Base-by-base conservation (phyloP, 805 yeast genomes). In the Saccharomycopsis fibuligera region DNA sequence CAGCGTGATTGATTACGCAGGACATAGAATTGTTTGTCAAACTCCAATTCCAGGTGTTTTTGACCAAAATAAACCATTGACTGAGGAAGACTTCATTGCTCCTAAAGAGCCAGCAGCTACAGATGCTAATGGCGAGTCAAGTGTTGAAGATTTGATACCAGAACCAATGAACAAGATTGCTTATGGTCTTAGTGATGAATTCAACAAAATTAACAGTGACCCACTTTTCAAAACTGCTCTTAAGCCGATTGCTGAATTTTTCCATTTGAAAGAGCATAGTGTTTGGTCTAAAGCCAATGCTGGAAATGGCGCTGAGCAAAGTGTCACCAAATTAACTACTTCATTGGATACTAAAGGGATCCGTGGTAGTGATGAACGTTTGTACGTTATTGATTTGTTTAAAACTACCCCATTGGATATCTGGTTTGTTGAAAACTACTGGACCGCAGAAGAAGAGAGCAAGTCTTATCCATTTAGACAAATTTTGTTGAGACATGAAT, bases 11-110 rank as follows among this genome's bases (percentile, higher is more conserved):
- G 98, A 91, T 65, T 91, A 78, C 67, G 80, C 86, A 60, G 99
- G 98, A 53, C 83, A 79, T 59, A 78, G 98, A 64, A 72, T 91
- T 33, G 75, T 91, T 35, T 87, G 95, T 63, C 98, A 91, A 69
- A 86, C 96, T 12, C 96, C 96, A 10, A 95, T 91, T 39, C 99
- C 99, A 14, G 98, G 98, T 51, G 78, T 85, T 49, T 82, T 85
- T 64, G 70, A 76, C 47, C 25, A 35, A 5, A 66, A 65, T 51
- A 60, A 58, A 29, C 62, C 72, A 35, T 67, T 69, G 49, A 57
- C 65, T 8, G 66, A 68, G 9, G 58, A 68, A 59, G 73, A 75
- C 48, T 62, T 69, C 19, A n/a, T n/a, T n/a, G n/a, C n/a, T n/a
- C n/a, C n/a, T n/a, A n/a, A n/a, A n/a, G n/a, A n/a, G n/a, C n/a